Percentiles rank a stretch among this genome's conserved stretches.
Conservation (phyloP, 192 early-diverging fungal species). For the Lunasporangiospora selenospora region DNA sequence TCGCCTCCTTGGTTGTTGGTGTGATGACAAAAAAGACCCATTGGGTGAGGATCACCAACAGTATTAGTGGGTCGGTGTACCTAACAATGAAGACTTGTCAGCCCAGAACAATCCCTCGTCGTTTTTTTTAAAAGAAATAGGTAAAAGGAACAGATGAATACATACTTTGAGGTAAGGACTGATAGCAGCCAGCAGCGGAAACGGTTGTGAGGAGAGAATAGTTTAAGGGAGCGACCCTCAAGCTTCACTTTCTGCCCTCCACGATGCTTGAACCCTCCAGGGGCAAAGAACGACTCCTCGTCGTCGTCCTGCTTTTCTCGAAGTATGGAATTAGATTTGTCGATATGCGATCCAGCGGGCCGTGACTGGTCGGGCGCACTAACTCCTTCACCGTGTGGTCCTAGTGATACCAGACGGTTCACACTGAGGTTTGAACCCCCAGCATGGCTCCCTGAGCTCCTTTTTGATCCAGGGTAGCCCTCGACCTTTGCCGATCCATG, state of each 20-base stretch:
- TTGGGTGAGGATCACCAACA: constrained; percentile 48
- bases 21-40: constrained; percentile 55
- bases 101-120: neutral
- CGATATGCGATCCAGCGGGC: constrained; percentile 21
- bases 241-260: constrained; percentile 33
- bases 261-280: constrained; percentile 38
- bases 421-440: constrained; percentile 19
- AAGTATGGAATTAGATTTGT: constrained; percentile 16
- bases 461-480: constrained; percentile 16
- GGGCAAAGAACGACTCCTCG: constrained; percentile 23
- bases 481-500: constrained; percentile 10
- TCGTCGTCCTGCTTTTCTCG: constrained; percentile 24
- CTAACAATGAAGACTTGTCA: constrained; percentile 8
- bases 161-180: constrained; percentile 51
- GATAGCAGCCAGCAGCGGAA: constrained; percentile 39
- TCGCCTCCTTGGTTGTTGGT: constrained; percentile 35
- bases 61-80: constrained; percentile 41
- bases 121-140: neutral
- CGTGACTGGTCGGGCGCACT: constrained; percentile 11
- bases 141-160: too few species aligned
- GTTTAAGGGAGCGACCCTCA: constrained; percentile 46
- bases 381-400: constrained; percentile 3
- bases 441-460: constrained; percentile 19
- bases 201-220: constrained; percentile 39
- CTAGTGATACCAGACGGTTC: too few species aligned